Conservation (phyloP, 768 basidiomycete genomes). For the Phallus indusiatus region DNA sequence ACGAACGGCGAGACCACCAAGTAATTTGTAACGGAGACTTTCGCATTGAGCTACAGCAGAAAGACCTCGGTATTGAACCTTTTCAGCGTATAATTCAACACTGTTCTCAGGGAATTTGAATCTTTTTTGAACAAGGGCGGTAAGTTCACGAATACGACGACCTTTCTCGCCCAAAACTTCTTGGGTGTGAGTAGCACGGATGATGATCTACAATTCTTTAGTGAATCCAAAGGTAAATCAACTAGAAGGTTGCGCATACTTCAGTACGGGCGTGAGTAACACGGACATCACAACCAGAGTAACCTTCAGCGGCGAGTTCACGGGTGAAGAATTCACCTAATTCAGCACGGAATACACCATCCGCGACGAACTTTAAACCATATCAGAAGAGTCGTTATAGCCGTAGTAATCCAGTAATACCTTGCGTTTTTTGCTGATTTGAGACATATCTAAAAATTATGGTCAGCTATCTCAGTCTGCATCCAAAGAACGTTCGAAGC, state of each 20-base stretch:
- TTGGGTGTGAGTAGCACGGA: constrained; percentile 98
- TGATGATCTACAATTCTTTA: constrained; percentile 68
- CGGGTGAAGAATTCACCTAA: constrained; percentile 98
- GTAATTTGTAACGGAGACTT: constrained; percentile 95
- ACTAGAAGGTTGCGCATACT: constrained; percentile 29
- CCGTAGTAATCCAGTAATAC: constrained; percentile 1
- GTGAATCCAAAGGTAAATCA: not conserved
- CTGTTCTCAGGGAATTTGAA: constrained; percentile 99
- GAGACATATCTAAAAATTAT: constrained; percentile 50
- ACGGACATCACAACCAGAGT: constrained; percentile 99
- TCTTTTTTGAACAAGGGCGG: constrained; percentile 95
- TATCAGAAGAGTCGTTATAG: no score
- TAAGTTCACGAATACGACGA: constrained; percentile 97
- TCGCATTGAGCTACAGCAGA: constrained; percentile 99
- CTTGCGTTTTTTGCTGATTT: constrained; percentile 97
- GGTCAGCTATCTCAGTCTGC: constrained; percentile 2
- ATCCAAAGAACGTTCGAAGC: constrained; percentile 1
- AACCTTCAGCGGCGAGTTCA: constrained; percentile 98
- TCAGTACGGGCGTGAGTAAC: constrained; percentile 99
- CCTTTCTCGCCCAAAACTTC: constrained; percentile 99
- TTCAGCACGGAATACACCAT: constrained; percentile 99
- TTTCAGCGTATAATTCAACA: constrained; percentile 98
- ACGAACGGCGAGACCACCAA: constrained; percentile 98
- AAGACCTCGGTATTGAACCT: constrained; percentile 96
- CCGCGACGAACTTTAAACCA: constrained; percentile 65